These are phyloP conservation scores for Podila epicladia DNA, from an alignment of 192 early-diverging fungal genomes.

Conservation along the genomic window DNA sequence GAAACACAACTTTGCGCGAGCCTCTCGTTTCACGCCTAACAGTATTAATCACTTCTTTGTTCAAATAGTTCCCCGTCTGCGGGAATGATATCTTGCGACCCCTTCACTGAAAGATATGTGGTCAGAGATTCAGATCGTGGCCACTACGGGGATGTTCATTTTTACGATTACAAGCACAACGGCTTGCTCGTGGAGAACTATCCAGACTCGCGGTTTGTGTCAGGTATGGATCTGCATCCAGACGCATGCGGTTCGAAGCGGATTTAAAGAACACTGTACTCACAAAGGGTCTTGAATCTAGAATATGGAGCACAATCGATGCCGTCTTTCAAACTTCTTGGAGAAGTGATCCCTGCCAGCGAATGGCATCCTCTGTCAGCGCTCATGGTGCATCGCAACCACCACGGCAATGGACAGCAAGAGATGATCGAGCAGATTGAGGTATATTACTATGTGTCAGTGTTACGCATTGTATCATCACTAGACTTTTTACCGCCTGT, in stretches of 20 bases:
- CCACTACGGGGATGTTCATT: conserved; percentile 40
- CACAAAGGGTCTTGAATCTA: neutral
- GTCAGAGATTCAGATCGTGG: conserved; percentile 22
- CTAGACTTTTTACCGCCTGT: neutral
- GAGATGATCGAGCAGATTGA: conserved; percentile 47
- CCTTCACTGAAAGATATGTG: conserved; percentile 33
- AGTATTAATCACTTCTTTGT: neutral
- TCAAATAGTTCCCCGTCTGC: conserved; percentile 32
- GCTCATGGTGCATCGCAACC: conserved; percentile 35
- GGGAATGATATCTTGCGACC: conserved; percentile 18
- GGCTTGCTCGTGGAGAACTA: conserved; percentile 35
- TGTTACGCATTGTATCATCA: neutral
- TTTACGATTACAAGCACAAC: conserved; percentile 51
- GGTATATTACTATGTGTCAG: neutral
- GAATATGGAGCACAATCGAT: conserved; percentile 50
- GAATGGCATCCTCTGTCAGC: conserved; percentile 44
- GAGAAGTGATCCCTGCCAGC: conserved; percentile 5
- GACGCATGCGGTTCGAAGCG: no score
- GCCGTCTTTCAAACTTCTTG: conserved; percentile 17
- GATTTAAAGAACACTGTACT: no score
- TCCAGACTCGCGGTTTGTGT: conserved; percentile 39
- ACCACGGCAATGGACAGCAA: conserved; percentile 37
- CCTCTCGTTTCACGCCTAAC: neutral
- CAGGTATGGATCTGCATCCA: conserved; percentile 9
- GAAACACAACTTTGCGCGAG: no score